Conservation (phyloP, 2,329 filamentous ascomycete species). For the Colletotrichum navitas region DNA sequence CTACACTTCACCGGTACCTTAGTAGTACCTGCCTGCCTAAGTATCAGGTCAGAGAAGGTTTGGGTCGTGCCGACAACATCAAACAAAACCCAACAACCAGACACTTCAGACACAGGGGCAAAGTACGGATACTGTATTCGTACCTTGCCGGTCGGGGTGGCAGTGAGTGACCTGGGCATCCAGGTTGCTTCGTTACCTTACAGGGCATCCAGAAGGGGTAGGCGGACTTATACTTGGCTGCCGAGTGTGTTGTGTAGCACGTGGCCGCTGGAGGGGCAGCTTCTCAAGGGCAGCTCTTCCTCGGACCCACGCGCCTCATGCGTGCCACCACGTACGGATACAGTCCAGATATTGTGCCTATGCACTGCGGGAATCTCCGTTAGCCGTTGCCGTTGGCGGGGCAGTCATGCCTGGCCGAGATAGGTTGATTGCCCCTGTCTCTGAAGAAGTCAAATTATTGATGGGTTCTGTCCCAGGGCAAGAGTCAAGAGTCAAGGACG, state of each 20-base stretch:
- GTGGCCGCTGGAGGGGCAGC: constrained; percentile 24
- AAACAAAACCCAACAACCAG: background rate
- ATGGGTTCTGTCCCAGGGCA: background rate
- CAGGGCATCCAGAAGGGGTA: constrained; percentile 14
- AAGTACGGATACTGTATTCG: background rate
- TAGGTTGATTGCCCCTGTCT: background rate
- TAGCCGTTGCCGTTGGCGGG: background rate
- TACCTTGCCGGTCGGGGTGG: background rate
- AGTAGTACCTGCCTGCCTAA: too few species aligned
- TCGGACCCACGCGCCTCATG: background rate
- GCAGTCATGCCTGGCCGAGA: background rate
- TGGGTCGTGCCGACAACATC: background rate
- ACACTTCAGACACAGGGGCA: background rate
- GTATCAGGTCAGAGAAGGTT: background rate
- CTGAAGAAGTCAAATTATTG: background rate
- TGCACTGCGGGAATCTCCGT: constrained; percentile 1
- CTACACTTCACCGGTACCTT: too few species aligned
- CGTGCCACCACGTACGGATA: background rate
- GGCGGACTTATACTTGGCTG: background rate
- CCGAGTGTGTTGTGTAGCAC: constrained; percentile 13
- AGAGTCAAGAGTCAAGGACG: background rate
- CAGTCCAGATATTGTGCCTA: background rate
- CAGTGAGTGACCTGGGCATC: background rate
- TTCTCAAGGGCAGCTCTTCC: background rate
- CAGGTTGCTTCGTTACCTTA: constrained; percentile 20